These are phyloP conservation scores for Fragilariopsis cylindrus DNA, from an alignment of 108 stramenopile genomes.

Conservation along the genomic window DNA sequence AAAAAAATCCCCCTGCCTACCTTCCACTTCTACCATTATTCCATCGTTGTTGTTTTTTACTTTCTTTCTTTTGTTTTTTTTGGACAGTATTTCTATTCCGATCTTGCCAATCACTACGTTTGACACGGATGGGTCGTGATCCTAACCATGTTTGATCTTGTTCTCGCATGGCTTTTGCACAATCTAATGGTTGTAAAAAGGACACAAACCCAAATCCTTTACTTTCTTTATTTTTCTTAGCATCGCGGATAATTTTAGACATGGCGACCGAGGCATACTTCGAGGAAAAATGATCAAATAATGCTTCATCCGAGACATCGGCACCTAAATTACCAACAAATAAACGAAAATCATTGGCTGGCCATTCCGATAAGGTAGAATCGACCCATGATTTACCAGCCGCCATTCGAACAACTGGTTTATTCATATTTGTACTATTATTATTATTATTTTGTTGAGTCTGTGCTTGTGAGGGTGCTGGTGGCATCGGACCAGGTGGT, in stretches of 20 bases:
- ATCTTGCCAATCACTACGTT: conserved; percentile 93
- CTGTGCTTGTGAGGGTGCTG: conserved; percentile 24
- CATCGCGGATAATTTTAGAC: conserved; percentile 75
- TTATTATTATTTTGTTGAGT: background rate
- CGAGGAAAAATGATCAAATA: conserved; percentile 75
- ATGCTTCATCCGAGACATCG: conserved; percentile 76
- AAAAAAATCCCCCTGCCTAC: background rate
- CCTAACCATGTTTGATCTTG: conserved; percentile 96
- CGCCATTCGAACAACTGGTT: conserved; percentile 65
- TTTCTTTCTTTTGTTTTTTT: conserved; percentile 66
- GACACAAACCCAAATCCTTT: conserved; percentile 96
- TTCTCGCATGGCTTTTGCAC: conserved; percentile 93
- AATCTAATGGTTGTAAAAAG: conserved; percentile 91
- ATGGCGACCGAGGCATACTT: conserved; percentile 83
- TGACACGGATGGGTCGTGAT: conserved; percentile 90
- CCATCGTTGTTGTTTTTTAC: conserved; percentile 17
- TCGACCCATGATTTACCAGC: conserved; percentile 94
- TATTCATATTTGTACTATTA: conserved; percentile 22
- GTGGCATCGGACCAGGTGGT: conserved; percentile 28
- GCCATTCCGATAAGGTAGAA: conserved; percentile 90
- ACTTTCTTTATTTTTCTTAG: conserved; percentile 51
- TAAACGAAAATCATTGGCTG: conserved; percentile 94
- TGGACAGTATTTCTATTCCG: conserved; percentile 84
- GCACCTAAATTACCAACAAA: conserved; percentile 95
- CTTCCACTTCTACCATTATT: background rate